A percentile compares a stretch with the other conserved stretches of the same genome.
Conservation (phyloP, 1,284 basidiomycete species). For the Sanguinoderma infundibulare region DNA sequence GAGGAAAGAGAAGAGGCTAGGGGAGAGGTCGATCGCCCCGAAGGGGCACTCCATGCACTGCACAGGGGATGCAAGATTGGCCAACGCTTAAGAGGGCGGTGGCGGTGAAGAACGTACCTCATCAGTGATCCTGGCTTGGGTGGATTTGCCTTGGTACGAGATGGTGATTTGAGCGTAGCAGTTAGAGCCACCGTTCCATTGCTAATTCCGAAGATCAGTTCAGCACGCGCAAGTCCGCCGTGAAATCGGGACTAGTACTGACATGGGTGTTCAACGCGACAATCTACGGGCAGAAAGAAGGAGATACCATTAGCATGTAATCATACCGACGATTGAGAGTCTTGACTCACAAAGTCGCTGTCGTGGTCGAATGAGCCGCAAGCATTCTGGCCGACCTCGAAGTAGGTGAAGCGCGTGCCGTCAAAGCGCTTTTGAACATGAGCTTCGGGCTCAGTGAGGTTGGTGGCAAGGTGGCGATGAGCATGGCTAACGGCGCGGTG, state of each 20-base stretch:
- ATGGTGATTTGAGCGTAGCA: slow-evolving; percentile 24
- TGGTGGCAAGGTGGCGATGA: slow-evolving; percentile 18
- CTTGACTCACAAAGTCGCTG: slow-evolving; percentile 39
- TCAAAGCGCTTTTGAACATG: slow-evolving; percentile 29
- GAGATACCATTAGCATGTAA: neutral
- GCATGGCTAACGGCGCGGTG: slow-evolving; percentile 4
- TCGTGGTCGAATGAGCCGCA: slow-evolving; percentile 27
- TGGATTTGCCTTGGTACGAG: slow-evolving; percentile 21
- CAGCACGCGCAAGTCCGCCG: neutral
- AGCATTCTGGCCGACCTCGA: slow-evolving; percentile 40
- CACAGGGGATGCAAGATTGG: neutral
- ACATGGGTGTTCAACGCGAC: slow-evolving; percentile 25
- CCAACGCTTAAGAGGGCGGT: neutral
- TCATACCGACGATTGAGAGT: neutral
- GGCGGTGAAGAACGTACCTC: slow-evolving; percentile 22
- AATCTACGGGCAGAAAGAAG: slow-evolving; percentile 8
- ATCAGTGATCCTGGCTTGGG: slow-evolving; percentile 28
- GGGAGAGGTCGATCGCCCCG: slow-evolving; percentile 80
- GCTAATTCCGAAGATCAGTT: neutral
- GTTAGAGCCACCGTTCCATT: slow-evolving; percentile 26
- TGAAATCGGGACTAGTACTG: neutral
- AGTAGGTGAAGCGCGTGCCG: slow-evolving; percentile 46
- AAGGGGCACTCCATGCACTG: slow-evolving; percentile 75
- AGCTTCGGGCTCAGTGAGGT: slow-evolving; percentile 11
- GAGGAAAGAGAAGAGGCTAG: slow-evolving; percentile 72